Base-by-base conservation (phyloP, 176 grass and related monocot genomes). In the Hsuehochloa calcarea region DNA sequence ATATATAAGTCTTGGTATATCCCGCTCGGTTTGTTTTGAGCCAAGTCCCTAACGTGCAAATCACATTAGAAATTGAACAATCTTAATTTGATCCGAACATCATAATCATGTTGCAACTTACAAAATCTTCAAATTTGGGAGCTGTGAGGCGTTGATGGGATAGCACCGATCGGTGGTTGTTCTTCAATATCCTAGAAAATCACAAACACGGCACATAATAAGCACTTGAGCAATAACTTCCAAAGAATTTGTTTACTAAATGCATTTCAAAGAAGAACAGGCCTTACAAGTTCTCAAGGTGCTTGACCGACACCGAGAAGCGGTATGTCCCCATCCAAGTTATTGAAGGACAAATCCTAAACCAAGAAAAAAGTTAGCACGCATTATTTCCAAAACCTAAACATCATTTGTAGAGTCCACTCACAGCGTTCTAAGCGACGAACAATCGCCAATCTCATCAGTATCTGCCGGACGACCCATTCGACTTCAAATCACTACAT, bases 221-320 rank as follows among this genome's bases (percentile, higher is more conserved):
- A 54, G n/a, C n/a, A n/a, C n/a, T n/a, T n/a, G n/a, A n/a, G 13
- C 44, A 70, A 26, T 0, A 66, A 50, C 1, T 23, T 66, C 3
- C 15, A 6, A 65, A 0, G 4, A 0, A 47, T 26, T 4, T 60
- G 17, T 25, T 29, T 22, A 13, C 10, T 68, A 23, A 66, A 65
- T 39, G 31, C 6, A 71, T 46, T 80, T 78, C 31, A 73, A 54
- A 0, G n/a, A 52, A 58, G 31, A 85, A 25, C 22, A 89, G 51
- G 20, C 0, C 88, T 78, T 89, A 99, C 97, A 99, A 80, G 39
- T 39, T 88, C 39, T 99, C 97, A 55, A 99, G 60, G n/a, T 78
- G 97, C 84, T 99, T 99, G 61, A 99, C 96, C 4, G 97, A 99
- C 41, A 99, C 85, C 0, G 97, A 99, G 84, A 99, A 99, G n/a